Conservation (phyloP, 73 alveolate genomes). For the Tetrahymena elliotti region DNA sequence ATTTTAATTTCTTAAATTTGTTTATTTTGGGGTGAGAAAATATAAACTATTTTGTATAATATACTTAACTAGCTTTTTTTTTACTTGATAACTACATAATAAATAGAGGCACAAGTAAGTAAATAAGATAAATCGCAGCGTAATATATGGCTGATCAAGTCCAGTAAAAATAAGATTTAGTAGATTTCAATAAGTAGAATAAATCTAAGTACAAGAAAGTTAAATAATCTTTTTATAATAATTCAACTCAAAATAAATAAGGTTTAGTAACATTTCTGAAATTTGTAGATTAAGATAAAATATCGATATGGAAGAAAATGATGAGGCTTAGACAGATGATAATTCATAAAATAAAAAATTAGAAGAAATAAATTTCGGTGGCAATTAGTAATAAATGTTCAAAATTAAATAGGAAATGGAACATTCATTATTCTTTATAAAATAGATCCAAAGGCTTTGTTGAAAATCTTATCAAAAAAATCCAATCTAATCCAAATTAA, state of each 20-base stretch:
- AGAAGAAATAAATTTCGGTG: not conserved
- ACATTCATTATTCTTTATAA: not conserved
- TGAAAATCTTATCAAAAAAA: not conserved
- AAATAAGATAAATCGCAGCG: not conserved
- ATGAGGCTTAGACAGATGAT: not conserved
- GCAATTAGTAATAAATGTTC: not conserved
- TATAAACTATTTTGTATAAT: not conserved
- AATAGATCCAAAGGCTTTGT: not conserved
- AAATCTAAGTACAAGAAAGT: not conserved
- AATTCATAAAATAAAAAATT: not conserved
- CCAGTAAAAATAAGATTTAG: not conserved
- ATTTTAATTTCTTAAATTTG: not conserved
- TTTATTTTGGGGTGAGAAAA: not conserved
- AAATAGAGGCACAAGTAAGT: not conserved
- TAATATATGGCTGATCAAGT: not conserved
- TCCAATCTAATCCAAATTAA: not conserved
- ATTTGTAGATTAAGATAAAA: not conserved
- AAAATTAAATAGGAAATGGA: not conserved
- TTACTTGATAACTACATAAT: not conserved
- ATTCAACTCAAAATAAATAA: not conserved
- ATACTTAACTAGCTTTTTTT: not conserved
- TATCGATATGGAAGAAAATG: not conserved
- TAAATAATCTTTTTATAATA: not conserved
- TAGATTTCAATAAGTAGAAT: not conserved
- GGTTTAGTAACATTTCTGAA: not conserved